These are phyloP conservation scores for Aspergillus cristatus DNA, from an alignment of 495 filamentous ascomycete species.

Conservation along the genomic window DNA sequence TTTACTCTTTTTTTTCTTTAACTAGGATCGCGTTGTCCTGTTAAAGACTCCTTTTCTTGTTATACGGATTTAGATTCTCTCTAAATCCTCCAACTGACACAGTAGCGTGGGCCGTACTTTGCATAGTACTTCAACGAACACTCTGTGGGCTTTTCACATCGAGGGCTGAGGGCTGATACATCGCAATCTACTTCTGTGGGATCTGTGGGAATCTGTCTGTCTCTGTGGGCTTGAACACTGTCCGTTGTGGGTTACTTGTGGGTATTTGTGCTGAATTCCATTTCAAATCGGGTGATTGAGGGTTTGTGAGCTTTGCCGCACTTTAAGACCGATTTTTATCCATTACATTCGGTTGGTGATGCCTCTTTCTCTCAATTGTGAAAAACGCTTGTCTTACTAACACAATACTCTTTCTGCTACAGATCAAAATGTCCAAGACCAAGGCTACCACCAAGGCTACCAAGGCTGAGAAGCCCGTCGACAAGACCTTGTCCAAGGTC, in stretches of 20 bases:
- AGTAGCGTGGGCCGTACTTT: slow-evolving; percentile 32
- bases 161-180: slow-evolving; percentile 43
- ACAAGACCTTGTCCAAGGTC: slow-evolving; percentile 43
- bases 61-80: slow-evolving; percentile 6
- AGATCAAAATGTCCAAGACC: slow-evolving; percentile 45
- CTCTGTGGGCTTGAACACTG: slow-evolving; percentile 43
- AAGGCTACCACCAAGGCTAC: slow-evolving; percentile 35
- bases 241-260: slow-evolving; percentile 41
- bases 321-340: slow-evolving; percentile 11
- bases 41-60: slow-evolving; percentile 4
- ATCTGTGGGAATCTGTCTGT: slow-evolving; percentile 33
- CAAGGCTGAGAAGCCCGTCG: slow-evolving; percentile 35
- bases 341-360: too few species aligned
- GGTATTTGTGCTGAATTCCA: slow-evolving; percentile 21
- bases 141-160: slow-evolving; percentile 38
- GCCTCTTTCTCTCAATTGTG: too few species aligned
- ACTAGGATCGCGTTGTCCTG: slow-evolving; percentile 8
- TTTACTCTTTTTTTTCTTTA: slow-evolving; percentile 6
- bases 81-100: slow-evolving; percentile 20
- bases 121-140: slow-evolving; percentile 36
- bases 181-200: slow-evolving; percentile 34
- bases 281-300: slow-evolving; percentile 33
- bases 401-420: slow-evolving; percentile 4
- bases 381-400: slow-evolving; percentile 12
- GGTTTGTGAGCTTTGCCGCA: slow-evolving; percentile 37